These are phyloP conservation scores for Alternaria solani DNA, from an alignment of 2,329 filamentous ascomycete genomes.

Conservation along the genomic window DNA sequence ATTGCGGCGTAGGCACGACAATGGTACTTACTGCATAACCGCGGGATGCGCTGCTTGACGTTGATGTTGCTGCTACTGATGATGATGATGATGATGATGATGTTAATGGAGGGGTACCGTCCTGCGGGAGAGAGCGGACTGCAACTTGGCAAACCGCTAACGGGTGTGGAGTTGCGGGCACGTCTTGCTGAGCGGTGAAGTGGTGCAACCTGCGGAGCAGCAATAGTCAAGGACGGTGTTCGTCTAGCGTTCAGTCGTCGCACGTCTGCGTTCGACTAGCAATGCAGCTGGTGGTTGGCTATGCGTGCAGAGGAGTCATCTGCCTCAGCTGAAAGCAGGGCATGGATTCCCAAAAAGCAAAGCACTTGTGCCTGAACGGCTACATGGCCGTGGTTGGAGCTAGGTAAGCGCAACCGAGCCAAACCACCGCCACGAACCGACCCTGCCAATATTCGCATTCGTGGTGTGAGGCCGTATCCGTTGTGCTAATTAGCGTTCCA, in stretches of 20 bases:
- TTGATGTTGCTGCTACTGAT: not conserved
- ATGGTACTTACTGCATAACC: constrained; percentile 12
- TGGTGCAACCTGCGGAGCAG: constrained; percentile 12
- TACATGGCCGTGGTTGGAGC: not conserved
- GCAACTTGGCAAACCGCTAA: constrained; percentile 7
- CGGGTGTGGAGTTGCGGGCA: constrained; percentile 2
- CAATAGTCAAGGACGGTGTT: not conserved
- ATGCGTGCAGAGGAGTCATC: constrained; percentile 21
- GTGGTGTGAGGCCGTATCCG: constrained; percentile 17
- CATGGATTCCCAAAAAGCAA: constrained; percentile 7
- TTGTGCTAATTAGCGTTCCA: constrained; percentile 3
- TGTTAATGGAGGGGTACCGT: constrained; percentile 10
- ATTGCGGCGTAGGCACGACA: constrained; percentile 11
- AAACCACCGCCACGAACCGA: not conserved
- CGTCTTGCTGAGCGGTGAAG: constrained; percentile 21
- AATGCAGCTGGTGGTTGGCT: constrained; percentile 10
- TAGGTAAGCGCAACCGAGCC: constrained; percentile 16
- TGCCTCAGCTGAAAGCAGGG: constrained; percentile 3
- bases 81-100: not conserved
- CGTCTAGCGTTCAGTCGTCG: constrained; percentile 7
- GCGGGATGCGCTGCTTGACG: constrained; percentile 20
- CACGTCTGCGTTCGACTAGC: constrained; percentile 1
- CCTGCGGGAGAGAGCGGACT: constrained; percentile 1
- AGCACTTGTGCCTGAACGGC: constrained; percentile 10
- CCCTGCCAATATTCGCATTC: constrained; percentile 17